A percentile compares a stretch with the other conserved stretches of the same genome.
These are phyloP conservation scores for Lyophyllum semitale DNA, from an alignment of 768 basidiomycete species.

Conservation along the genomic window DNA sequence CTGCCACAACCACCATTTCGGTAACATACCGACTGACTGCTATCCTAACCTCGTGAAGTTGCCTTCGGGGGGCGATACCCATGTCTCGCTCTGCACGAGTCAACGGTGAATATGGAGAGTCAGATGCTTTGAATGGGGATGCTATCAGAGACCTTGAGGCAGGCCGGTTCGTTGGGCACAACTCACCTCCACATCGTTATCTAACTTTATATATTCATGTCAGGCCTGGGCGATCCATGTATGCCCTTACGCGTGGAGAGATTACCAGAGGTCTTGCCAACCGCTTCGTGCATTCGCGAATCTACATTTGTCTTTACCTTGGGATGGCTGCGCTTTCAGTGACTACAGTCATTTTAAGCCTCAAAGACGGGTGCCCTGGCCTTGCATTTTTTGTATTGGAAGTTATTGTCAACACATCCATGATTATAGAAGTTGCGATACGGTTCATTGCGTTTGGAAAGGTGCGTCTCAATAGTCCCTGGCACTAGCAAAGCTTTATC, in stretches of 20 bases:
- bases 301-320: slow-evolving; percentile 87
- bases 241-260: slow-evolving; percentile 81
- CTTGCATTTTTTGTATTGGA: slow-evolving; percentile 89
- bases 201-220: slow-evolving; percentile 18
- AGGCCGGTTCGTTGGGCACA: slow-evolving; percentile 14
- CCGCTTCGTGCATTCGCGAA: slow-evolving; percentile 84
- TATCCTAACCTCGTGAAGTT: not conserved
- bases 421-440: slow-evolving; percentile 93
- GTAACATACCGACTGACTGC: not conserved
- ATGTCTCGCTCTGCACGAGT: slow-evolving; percentile 15
- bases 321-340: slow-evolving; percentile 86
- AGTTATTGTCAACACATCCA: slow-evolving; percentile 82
- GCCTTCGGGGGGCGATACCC: not conserved
- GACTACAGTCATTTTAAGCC: slow-evolving; percentile 81
- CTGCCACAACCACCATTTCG: no score
- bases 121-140: slow-evolving; percentile 36
- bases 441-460: slow-evolving; percentile 92
- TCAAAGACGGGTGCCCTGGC: slow-evolving; percentile 84
- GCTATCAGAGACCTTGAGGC: slow-evolving; percentile 22
- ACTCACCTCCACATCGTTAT: not conserved
- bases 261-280: slow-evolving; percentile 86
- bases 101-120: slow-evolving; percentile 26
- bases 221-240: slow-evolving; percentile 80
- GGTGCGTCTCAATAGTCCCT: slow-evolving; percentile 50
- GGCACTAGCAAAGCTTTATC: not conserved